phyloP scores from a whole-genome alignment of 2,329 filamentous ascomycete species.

The Dryadomyces sulphureus region DNA sequence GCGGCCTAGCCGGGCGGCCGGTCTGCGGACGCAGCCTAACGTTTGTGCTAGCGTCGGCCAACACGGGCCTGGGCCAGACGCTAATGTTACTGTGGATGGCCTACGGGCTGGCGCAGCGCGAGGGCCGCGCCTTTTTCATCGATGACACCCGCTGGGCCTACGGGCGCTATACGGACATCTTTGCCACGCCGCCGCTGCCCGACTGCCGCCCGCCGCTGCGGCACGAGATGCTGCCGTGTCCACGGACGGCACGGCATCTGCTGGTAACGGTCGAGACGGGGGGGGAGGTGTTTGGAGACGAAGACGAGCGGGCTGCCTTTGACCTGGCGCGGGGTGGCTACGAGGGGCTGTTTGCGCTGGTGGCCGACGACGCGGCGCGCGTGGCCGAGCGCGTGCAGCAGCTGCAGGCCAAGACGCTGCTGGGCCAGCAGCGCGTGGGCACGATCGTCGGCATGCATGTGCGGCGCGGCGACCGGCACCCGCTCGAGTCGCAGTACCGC shows the following conservation, averaged over 20 bases:
- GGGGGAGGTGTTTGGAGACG: constrained; percentile 45
- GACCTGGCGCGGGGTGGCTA: constrained; percentile 55
- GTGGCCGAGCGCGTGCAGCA: constrained; percentile 38
- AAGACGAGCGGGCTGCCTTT: constrained; percentile 29
- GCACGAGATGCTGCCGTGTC: constrained; percentile 67
- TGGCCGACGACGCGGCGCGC: constrained; percentile 49
- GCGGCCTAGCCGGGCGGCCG: constrained; percentile 27
- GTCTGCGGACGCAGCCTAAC: constrained; percentile 61
- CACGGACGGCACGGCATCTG: constrained; percentile 59
- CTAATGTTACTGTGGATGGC: constrained; percentile 73
- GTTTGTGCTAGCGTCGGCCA: constrained; percentile 57
- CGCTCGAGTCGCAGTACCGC: constrained; percentile 61
- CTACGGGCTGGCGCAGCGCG: constrained; percentile 62
- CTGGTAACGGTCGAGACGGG: constrained; percentile 58
- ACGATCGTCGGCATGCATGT: constrained; percentile 59
- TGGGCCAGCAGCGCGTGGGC: constrained; percentile 21
- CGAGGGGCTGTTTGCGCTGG: constrained; percentile 58
- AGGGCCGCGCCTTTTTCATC: constrained; percentile 66
- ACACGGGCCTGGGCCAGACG: constrained; percentile 64
- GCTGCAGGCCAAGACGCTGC: background rate
- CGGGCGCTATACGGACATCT: constrained; percentile 59
- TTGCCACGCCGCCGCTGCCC: constrained; percentile 49
- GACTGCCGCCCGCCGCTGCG: constrained; percentile 57
- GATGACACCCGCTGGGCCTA: constrained; percentile 78
- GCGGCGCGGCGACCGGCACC: constrained; percentile 65